A percentile compares a stretch with the other conserved stretches of the same genome.
These are phyloP conservation scores for Cladosporium cucumerinum DNA, from an alignment of 2,329 filamentous ascomycete genomes.

Conservation along the genomic window DNA sequence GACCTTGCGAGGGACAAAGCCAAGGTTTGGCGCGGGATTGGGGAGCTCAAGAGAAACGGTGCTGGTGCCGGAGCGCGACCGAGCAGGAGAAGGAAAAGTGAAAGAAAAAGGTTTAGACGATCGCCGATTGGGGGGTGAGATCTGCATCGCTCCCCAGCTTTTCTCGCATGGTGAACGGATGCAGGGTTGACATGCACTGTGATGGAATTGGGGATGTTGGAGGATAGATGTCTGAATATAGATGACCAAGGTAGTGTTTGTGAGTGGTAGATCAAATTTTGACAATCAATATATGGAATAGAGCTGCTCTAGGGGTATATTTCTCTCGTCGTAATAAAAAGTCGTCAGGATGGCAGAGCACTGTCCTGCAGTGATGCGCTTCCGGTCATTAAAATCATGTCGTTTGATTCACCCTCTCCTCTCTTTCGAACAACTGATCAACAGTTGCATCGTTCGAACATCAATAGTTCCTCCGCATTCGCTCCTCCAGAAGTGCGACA, in stretches of 20 bases:
- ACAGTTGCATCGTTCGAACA: not conserved
- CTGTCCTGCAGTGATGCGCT: slow-evolving; percentile 7
- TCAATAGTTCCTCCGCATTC: not conserved
- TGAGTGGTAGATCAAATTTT: not conserved
- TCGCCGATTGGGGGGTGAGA: not conserved
- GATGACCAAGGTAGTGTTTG: not conserved
- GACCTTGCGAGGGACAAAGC: not conserved
- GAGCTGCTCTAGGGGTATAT: slow-evolving; percentile 8
- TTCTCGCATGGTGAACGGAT: not conserved
- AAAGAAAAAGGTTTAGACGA: not conserved
- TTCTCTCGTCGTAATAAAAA: slow-evolving; percentile 4
- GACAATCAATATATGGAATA: not conserved
- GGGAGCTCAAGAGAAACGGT: not conserved
- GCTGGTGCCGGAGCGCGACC: not conserved
- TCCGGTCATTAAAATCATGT: slow-evolving; percentile 3
- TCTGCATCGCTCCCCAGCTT: slow-evolving; percentile 1
- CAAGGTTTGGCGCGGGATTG: not conserved
- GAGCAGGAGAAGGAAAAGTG: not conserved
- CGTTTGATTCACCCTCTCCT: not conserved
- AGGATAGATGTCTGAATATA: not conserved
- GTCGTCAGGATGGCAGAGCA: not conserved
- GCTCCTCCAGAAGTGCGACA: not conserved
- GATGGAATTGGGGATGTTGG: not conserved
- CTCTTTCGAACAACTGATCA: not conserved
- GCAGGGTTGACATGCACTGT: not conserved